Evolutionary conservation across 192 early-diverging fungal species (phyloP), one percentile per base, ranked within the genome.

Genomic region (Phlyctochytrium bullatum): DNA sequence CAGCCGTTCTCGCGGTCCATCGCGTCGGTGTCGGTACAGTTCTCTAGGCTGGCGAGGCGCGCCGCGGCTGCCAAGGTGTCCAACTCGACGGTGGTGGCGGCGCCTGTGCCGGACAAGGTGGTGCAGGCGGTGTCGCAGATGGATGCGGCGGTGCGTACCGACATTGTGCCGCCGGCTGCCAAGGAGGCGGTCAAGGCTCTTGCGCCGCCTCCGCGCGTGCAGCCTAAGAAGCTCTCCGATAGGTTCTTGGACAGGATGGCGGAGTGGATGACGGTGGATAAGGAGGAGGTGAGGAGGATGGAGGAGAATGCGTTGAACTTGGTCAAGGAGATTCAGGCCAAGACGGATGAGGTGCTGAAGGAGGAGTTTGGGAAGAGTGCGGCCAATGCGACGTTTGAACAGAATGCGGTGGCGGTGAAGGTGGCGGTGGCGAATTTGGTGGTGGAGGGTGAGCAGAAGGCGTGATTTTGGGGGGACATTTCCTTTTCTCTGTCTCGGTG

Each of bases 381-480:
- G 12, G 27, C 12, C 12, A 57, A 25, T 6, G 54, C 54, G 12
- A 24, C 54, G 12, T 57, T 57, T 25, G 54, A 57, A 10, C 54
- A 57, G 54, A 10, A 14, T 28, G 54, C 54, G 4, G 54, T 57
- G 10, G 54, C 54, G 4, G 27, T 24, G 4, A 57, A 57, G 54
- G 54, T 57, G 4, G 54, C 54, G 12, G 25, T 57, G 4, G 54
- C 54, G n/a, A n/a, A n/a, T n/a, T n/a, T n/a, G n/a, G n/a, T n/a
- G n/a, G n/a, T n/a, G n/a, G n/a, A n/a, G n/a, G n/a, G n/a, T n/a
- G n/a, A n/a, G n/a, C n/a, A n/a, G n/a, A n/a, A n/a, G n/a, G n/a
- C n/a, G n/a, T n/a, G n/a, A n/a, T n/a, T n/a, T n/a, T n/a, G n/a
- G n/a, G n/a, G n/a, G n/a, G n/a, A n/a, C n/a, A n/a, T n/a, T n/a